Conservation (phyloP, 2,329 filamentous ascomycete genomes). For the Beauveria varroae region DNA sequence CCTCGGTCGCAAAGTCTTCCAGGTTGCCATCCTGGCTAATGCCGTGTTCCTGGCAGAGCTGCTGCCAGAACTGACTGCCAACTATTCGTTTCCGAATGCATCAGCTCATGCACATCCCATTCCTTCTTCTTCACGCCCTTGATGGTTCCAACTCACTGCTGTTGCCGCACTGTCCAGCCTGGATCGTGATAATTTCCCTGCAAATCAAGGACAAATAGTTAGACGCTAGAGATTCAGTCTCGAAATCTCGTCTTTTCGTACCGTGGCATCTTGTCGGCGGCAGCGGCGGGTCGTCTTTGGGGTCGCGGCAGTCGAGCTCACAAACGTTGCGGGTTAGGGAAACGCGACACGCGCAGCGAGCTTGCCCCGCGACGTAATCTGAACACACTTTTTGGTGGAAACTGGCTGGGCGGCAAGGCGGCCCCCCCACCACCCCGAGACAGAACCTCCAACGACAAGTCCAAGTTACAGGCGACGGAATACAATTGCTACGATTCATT, state of each 20-base stretch:
- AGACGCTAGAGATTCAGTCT: not conserved
- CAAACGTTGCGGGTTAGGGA: slow-evolving; percentile 1
- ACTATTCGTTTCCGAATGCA: slow-evolving; percentile 52
- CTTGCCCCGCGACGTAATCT: slow-evolving; percentile 7
- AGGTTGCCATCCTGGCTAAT: slow-evolving; percentile 97
- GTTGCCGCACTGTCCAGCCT: slow-evolving; percentile 98
- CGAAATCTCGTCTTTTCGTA: slow-evolving; percentile 2
- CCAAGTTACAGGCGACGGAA: not conserved
- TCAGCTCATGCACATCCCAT: not conserved
- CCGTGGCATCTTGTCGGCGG: slow-evolving; percentile 20
- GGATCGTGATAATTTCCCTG: slow-evolving; percentile 98
- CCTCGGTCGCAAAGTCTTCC: slow-evolving; percentile 95
- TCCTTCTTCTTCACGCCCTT: too few species aligned
- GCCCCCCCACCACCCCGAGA: not conserved
- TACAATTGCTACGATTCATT: not conserved
- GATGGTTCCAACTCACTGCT: slow-evolving; percentile 64
- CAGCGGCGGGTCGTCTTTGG: not conserved
- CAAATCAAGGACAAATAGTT: not conserved
- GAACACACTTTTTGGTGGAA: not conserved
- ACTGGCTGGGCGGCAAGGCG: too few species aligned
- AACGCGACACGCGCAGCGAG: slow-evolving; percentile 5
- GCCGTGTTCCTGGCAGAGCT: slow-evolving; percentile 94
- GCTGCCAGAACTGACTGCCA: slow-evolving; percentile 97
- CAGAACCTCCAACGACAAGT: not conserved
- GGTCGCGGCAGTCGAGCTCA: not conserved